Evolutionary conservation across 2,329 filamentous ascomycete genomes (phyloP), one percentile per base, ranked within the genome.

Genomic region (Aspergillus sp.): DNA sequence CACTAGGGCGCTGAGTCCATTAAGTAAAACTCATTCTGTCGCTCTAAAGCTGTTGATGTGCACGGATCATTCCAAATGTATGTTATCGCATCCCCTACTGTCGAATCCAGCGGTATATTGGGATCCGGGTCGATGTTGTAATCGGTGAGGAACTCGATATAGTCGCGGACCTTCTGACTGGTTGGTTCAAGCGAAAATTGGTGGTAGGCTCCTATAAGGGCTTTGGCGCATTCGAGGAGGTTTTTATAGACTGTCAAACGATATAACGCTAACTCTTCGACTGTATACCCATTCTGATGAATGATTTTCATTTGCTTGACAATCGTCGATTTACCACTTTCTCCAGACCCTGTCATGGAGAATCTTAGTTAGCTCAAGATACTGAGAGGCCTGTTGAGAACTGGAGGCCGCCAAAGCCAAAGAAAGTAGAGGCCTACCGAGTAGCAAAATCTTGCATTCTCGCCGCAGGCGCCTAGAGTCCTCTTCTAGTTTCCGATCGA

Each of bases 221-320:
- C 90, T 73, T 96, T 98, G 66, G 92, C 91, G 81, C 95, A 99
- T 77, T 99, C 95, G 66, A 98, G 85, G 59, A 99, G 83, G 75
- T 99, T 99, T 79, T 99, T 99, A 82, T 96, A 99, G 60, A 99
- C 92, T 35, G 95, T 98, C 62, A 96, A 86, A 59, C 95, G 90
- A 80, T 98, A 98, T 73, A 96, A 89, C 69, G 90, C 90, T 50
- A 98, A 83, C 77, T 99, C 95, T 69, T 98, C 93, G 66, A 91
- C 87, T 11, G 91, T 93, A 77, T 99, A 99, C 60, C 95, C 95
- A 78, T 97, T 96, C 70, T 98, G 89, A 73, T 99, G 95, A 71
- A 99, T 98, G 68, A 99, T 99, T 79, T 98, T 99, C 95, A 99
- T 99, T 82, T 99, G 95, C 78, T 99, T 99, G 67, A 99, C 95